A percentile compares a stretch with the other conserved stretches of the same genome.
Evolutionary conservation across 2,329 filamentous ascomycete genomes (phyloP).

Genomic region (Xylariaceae sp.): DNA sequence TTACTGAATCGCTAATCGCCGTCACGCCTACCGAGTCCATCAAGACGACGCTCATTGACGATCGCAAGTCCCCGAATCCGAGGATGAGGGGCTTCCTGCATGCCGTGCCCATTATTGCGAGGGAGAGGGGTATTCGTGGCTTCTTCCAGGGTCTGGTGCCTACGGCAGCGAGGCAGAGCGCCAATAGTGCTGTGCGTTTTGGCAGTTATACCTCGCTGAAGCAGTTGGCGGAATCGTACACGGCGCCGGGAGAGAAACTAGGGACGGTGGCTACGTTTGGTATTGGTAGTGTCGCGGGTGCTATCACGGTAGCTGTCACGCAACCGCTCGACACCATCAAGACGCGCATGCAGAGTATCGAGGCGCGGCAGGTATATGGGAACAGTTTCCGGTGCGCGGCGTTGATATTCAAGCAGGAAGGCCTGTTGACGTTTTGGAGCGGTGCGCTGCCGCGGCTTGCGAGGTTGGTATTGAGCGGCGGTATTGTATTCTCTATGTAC

Average conservation of each 20-base stretch:
- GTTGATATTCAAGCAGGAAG: constrained; percentile 87
- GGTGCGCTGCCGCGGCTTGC: constrained; percentile 87
- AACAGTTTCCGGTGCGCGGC: constrained; percentile 86
- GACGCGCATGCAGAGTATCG: constrained; percentile 96
- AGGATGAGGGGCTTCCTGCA: constrained; percentile 92
- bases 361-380: constrained; percentile 80
- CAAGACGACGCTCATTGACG: constrained; percentile 98
- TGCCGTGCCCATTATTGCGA: constrained; percentile 83
- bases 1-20: constrained; percentile 90
- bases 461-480: constrained; percentile 86
- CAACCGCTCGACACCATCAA: constrained; percentile 90
- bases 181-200: constrained; percentile 92
- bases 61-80: constrained; percentile 84
- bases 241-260: constrained; percentile 92
- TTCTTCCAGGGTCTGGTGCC: constrained; percentile 98
- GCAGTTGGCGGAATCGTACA: constrained; percentile 90
- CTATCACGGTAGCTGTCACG: constrained; percentile 85
- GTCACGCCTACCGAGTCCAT: constrained; percentile 98
- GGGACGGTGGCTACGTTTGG: constrained; percentile 87
- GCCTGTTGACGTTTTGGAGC: constrained; percentile 90
- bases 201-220: constrained; percentile 88
- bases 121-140: constrained; percentile 85
- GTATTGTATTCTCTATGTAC: constrained; percentile 98
- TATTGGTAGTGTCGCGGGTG: constrained; percentile 85
- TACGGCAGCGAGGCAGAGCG: constrained; percentile 91